Conservation (phyloP, 2,329 filamentous ascomycete species). For the Phialocephala sp. region DNA sequence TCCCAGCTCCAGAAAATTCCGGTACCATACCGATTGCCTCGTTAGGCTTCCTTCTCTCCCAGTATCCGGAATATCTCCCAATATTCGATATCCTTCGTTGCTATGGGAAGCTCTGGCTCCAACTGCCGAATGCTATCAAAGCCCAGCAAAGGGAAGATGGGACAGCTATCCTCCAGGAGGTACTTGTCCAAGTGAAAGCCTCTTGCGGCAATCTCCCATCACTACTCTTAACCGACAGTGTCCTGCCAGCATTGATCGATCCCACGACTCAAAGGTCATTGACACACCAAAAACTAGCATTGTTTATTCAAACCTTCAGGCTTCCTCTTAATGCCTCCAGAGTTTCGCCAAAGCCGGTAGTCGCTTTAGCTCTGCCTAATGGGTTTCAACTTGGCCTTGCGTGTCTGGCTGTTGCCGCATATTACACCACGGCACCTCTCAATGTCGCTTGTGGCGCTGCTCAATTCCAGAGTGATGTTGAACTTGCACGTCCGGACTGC, state of each 20-base stretch:
- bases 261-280: slow-evolving; percentile 11
- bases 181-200: neutral
- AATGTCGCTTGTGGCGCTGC: slow-evolving; percentile 54
- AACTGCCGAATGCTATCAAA: neutral
- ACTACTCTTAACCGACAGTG: neutral
- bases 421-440: slow-evolving; percentile 58
- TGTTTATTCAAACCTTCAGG: slow-evolving; percentile 44
- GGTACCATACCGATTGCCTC: too few relatives aligned
- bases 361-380: slow-evolving; percentile 57
- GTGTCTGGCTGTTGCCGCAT: slow-evolving; percentile 54
- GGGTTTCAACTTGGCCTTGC: slow-evolving; percentile 58
- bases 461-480: slow-evolving; percentile 57
- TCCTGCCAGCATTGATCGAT: slow-evolving; percentile 14
- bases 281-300: slow-evolving; percentile 41
- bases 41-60: too few relatives aligned
- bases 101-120: neutral
- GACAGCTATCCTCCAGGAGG: neutral
- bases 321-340: slow-evolving; percentile 34
- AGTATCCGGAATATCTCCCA: neutral
- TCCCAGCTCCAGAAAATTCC: too few relatives aligned
- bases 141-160: neutral
- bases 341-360: slow-evolving; percentile 17
- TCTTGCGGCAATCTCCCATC: neutral
- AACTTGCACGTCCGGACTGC: slow-evolving; percentile 52
- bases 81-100: slow-evolving; percentile 1